These are phyloP conservation scores for Dactylellina leptospora DNA, from an alignment of 2,329 filamentous ascomycete species.

Conservation along the genomic window DNA sequence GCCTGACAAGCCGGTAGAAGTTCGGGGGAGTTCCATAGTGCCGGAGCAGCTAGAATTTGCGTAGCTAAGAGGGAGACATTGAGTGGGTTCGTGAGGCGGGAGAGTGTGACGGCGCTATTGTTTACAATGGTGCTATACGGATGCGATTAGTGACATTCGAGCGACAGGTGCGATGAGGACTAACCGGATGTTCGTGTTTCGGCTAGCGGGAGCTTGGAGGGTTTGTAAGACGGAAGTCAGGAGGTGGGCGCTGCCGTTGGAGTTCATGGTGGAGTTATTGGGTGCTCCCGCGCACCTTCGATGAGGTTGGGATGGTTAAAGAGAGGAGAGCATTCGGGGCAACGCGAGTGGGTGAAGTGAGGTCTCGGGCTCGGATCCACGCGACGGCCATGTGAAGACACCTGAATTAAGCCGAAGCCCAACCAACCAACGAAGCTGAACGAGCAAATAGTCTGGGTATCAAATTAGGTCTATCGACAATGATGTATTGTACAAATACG, in stretches of 20 bases:
- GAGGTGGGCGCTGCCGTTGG: conserved; percentile 46
- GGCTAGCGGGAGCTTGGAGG: conserved; percentile 42
- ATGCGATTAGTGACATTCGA: conserved; percentile 13
- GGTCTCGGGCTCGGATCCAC: conserved; percentile 37
- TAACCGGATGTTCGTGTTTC: conserved; percentile 49
- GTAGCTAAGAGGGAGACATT: conserved; percentile 78
- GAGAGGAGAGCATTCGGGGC: conserved; percentile 12
- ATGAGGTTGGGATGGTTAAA: not conserved
- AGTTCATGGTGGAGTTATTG: conserved; percentile 30
- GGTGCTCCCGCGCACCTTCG: conserved; percentile 9
- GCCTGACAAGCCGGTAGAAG: conserved; percentile 71
- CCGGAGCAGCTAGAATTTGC: conserved; percentile 75
- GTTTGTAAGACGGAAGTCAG: conserved; percentile 43
- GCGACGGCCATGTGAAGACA: conserved; percentile 45
- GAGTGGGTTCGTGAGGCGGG: conserved; percentile 75
- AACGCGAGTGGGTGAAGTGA: conserved; percentile 28
- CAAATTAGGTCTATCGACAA: conserved; percentile 34
- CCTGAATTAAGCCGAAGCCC: conserved; percentile 33
- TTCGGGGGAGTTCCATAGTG: conserved; percentile 72
- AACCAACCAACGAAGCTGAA: conserved; percentile 13
- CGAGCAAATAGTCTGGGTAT: conserved; percentile 28
- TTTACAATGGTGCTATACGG: conserved; percentile 35
- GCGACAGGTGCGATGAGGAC: not conserved
- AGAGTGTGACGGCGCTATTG: conserved; percentile 71
- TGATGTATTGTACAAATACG: conserved; percentile 25